A percentile compares a stretch with the other conserved stretches of the same genome.
phyloP scores from a whole-genome alignment of 139 green algal species.

The Asterochloris erici region DNA sequence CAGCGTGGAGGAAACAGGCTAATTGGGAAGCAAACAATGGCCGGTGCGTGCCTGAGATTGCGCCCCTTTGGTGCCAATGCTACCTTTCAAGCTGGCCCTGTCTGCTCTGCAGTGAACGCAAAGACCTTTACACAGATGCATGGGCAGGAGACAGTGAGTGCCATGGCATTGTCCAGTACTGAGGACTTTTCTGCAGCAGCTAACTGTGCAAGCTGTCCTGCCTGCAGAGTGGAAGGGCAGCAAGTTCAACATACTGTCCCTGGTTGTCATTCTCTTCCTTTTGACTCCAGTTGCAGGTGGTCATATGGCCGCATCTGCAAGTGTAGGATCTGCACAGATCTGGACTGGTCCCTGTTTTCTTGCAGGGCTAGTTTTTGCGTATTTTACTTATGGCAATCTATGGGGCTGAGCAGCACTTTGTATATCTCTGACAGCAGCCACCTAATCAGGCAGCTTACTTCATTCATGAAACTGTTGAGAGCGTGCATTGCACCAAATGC shows the following conservation, averaged over 20 bases:
- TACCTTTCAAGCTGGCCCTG: too few relatives aligned
- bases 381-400: conserved; percentile 5
- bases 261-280: conserved; percentile 4
- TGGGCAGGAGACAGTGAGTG: conserved; percentile 2
- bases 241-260: neutral
- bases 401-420: neutral
- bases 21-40: too few relatives aligned
- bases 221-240: neutral
- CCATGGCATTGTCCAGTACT: too few relatives aligned
- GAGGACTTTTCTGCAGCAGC: too few relatives aligned
- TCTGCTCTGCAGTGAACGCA: too few relatives aligned
- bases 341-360: neutral
- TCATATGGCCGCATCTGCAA: too few relatives aligned
- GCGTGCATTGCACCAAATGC: neutral
- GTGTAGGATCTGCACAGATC: too few relatives aligned
- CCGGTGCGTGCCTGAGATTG: too few relatives aligned
- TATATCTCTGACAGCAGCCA: neutral
- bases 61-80: too few relatives aligned
- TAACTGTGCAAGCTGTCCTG: too few relatives aligned
- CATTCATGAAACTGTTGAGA: neutral
- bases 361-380: neutral
- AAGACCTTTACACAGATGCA: conserved; percentile 7
- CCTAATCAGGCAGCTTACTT: neutral
- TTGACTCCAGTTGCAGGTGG: neutral
- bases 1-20: too few relatives aligned